A percentile compares a stretch with the other conserved stretches of the same genome.
Conservation (phyloP, 2,329 filamentous ascomycete species). For the Diaporthe vexans region DNA sequence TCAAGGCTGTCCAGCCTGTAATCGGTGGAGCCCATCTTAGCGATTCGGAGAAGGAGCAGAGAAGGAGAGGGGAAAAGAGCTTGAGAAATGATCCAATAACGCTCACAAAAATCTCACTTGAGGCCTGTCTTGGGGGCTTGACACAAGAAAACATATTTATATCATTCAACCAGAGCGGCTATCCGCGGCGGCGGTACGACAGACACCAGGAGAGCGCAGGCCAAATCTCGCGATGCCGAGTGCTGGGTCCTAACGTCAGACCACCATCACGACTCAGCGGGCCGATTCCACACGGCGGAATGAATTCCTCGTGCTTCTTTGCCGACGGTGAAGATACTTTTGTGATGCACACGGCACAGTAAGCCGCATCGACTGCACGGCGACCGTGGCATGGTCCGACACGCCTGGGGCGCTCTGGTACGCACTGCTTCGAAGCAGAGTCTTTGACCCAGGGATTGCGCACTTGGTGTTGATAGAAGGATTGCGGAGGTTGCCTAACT, state of each 20-base stretch:
- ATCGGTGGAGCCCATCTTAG: conserved; percentile 49
- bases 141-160: neutral
- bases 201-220: neutral
- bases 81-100: neutral
- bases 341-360: neutral
- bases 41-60: neutral
- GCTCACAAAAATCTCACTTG: neutral
- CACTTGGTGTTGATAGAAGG: neutral
- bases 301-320: conserved; percentile 2
- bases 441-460: neutral
- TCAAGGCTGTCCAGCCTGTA: conserved; percentile 59
- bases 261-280: conserved; percentile 22
- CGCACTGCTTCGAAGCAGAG: neutral
- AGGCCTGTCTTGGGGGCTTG: conserved; percentile 1
- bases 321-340: neutral
- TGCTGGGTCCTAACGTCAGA: conserved; percentile 24
- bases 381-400: conserved; percentile 1
- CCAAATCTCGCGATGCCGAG: conserved; percentile 19
- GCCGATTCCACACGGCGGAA: conserved; percentile 19
- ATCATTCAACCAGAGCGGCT: conserved; percentile 9
- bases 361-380: neutral
- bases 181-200: conserved; percentile 14
- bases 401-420: neutral
- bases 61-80: neutral
- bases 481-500: neutral